Percentiles rank a stretch among this genome's conserved stretches.
These are phyloP conservation scores for Myrica gale DNA, from an alignment of 306 rosid genomes.

Conservation along the genomic window DNA sequence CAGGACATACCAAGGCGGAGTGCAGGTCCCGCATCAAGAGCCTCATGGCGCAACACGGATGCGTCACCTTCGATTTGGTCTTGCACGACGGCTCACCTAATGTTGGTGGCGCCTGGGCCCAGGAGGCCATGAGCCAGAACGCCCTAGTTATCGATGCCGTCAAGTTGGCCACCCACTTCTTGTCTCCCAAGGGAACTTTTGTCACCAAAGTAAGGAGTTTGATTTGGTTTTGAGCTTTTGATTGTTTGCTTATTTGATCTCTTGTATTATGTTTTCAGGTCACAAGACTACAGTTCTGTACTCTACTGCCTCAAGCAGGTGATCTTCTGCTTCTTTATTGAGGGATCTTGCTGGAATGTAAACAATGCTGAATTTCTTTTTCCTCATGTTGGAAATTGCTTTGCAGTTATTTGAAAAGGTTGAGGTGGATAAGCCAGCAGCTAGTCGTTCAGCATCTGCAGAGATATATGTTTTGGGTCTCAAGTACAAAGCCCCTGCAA, in stretches of 20 bases:
- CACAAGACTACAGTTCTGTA: constrained; percentile 89
- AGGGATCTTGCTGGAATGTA: background rate
- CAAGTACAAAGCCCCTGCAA: constrained; percentile 85
- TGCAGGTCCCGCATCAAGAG: constrained; percentile 61
- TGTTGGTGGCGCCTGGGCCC: constrained; percentile 94
- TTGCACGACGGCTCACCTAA: constrained; percentile 91
- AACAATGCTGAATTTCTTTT: background rate
- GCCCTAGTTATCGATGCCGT: constrained; percentile 81
- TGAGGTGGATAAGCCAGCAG: constrained; percentile 82
- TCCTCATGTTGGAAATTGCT: constrained; percentile 7
- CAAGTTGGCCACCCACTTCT: constrained; percentile 71
- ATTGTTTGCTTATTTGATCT: constrained; percentile 4
- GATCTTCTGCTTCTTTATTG: constrained; percentile 7
- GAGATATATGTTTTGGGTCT: constrained; percentile 85
- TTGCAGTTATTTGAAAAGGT: constrained; percentile 90
- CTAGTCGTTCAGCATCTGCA: constrained; percentile 93
- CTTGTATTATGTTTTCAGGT: constrained; percentile 72
- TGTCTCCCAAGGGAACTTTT: constrained; percentile 79
- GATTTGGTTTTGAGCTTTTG: background rate
- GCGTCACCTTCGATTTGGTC: constrained; percentile 56
- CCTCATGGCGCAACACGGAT: constrained; percentile 55
- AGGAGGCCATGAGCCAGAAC: constrained; percentile 87
- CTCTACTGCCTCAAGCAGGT: constrained; percentile 79
- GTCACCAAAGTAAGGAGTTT: constrained; percentile 60
- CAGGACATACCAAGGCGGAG: constrained; percentile 79